Evolutionary conservation across 371 early-diverging fungal genomes (phyloP), one percentile per base, ranked within the genome.

Genomic region (Rhizopus delemar): DNA sequence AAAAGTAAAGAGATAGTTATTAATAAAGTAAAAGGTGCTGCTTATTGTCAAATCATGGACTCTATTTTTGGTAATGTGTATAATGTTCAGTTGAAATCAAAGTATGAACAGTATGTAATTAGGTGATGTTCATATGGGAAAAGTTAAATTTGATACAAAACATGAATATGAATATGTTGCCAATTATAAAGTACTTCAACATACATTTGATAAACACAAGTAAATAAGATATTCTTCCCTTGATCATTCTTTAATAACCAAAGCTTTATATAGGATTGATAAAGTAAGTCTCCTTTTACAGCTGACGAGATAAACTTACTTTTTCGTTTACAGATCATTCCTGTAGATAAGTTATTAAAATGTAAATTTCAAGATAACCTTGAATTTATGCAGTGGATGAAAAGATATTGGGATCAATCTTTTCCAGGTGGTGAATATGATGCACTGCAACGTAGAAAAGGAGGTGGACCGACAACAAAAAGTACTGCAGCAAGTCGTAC

Each of bases 311-410:
- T 13, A 36, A 36, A 36, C 36, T 36, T 36, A 8, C 11, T 36
- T 36, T 36, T 36, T 36, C 2, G n/a, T 36, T 36, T 36, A n/a
- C 15, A 89, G 85, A 76, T 80, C 35, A 88, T 97, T 41, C 94
- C 93, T 53, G 93, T 93, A 5, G 91, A 95, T 39, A 76, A 86
- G 5, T 78, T 98, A 65, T 79, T 89, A 57, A 96, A 95, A 69
- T 93, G 94, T 81, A 92, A 90, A 64, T 92, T 97, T 79, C 96
- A 96, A 75, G 98, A 98, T 75, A 98, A 97, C 71, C 80, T 98
- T 59, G 96, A 96, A 80, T 95, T 98, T 66, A 65, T 94, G 69
- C 96, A 96, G 66, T 96, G 96, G 96, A 65, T 94, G 60, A 96
- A 93, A 66, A 80, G 81, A 62, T 95, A 70, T 61, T 95, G 94